Percentiles rank a stretch among this genome's conserved stretches.
These are phyloP conservation scores for Entomortierella beljakovae DNA, from an alignment of 192 early-diverging fungal genomes.

Conservation along the genomic window DNA sequence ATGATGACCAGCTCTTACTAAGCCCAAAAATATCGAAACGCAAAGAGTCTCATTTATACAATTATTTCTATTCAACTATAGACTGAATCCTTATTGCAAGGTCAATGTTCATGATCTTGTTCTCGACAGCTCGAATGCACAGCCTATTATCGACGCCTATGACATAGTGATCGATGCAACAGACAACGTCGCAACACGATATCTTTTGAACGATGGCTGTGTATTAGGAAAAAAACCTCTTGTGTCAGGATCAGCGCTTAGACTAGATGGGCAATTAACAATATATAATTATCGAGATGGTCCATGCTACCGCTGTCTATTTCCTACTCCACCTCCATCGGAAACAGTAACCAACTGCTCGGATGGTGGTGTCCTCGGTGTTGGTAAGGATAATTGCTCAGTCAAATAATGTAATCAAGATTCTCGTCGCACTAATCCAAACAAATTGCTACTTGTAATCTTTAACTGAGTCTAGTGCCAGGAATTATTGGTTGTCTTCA, in stretches of 20 bases:
- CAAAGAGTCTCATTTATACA: neutral
- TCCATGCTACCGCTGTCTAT: constrained; percentile 97
- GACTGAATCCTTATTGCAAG: constrained; percentile 75
- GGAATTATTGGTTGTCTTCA: constrained; percentile 94
- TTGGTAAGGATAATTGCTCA: constrained; percentile 59
- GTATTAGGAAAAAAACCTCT: constrained; percentile 84
- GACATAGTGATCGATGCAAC: constrained; percentile 92
- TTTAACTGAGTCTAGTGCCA: constrained; percentile 77
- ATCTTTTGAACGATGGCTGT: constrained; percentile 94
- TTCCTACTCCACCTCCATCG: constrained; percentile 91
- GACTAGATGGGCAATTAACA: constrained; percentile 95
- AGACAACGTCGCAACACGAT: constrained; percentile 96
- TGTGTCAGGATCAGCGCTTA: constrained; percentile 90
- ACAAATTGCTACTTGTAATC: too few relatives aligned
- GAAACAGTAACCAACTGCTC: constrained; percentile 91
- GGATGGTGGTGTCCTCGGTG: constrained; percentile 94
- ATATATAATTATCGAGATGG: constrained; percentile 92
- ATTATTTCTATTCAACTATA: constrained; percentile 40
- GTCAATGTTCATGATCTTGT: constrained; percentile 75
- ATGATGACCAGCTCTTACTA: neutral
- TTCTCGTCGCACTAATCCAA: neutral
- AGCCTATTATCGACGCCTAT: constrained; percentile 77
- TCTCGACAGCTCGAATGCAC: constrained; percentile 86
- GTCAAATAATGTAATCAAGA: neutral
- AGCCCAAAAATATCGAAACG: neutral